Conservation (phyloP, 176 grass and related monocot species). For the Oryza brachyantha region DNA sequence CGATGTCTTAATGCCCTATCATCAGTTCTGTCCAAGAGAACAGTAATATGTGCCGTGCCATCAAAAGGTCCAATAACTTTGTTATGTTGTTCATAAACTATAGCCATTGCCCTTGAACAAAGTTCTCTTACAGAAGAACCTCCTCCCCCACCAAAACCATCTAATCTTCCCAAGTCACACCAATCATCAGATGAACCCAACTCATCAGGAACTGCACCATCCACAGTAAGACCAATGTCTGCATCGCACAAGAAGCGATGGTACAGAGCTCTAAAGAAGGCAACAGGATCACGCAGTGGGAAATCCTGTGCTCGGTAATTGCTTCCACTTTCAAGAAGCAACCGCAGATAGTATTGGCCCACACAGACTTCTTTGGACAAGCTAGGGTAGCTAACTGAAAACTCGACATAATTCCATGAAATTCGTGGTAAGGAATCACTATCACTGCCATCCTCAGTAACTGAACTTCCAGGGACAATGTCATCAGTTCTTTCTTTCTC, state of each 20-base stretch:
- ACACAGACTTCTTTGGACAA: conserved; percentile 99
- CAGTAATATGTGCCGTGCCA: conserved; percentile 91
- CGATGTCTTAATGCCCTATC: conserved; percentile 91
- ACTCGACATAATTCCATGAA: conserved; percentile 99
- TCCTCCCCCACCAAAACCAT: conserved; percentile 98
- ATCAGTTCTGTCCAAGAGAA: conserved; percentile 94
- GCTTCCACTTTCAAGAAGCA: conserved; percentile 91
- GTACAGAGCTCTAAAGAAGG: conserved; percentile 96
- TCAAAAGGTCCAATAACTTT: conserved; percentile 93
- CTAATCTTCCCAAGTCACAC: conserved; percentile 98
- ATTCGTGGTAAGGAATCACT: conserved; percentile 76
- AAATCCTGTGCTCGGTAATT: conserved; percentile 76
- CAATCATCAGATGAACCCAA: conserved; percentile 96
- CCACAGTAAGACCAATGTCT: conserved; percentile 92
- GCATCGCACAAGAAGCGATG: conserved; percentile 98
- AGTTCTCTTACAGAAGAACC: conserved; percentile 95
- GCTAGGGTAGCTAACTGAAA: conserved; percentile 84
- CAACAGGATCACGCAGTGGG: conserved; percentile 91
- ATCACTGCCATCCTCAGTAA: conserved; percentile 52
- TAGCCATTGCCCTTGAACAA: conserved; percentile 96
- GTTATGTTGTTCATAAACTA: conserved; percentile 98
- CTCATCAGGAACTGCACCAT: conserved; percentile 97
- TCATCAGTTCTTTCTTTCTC: conserved; percentile 97
- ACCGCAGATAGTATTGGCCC: conserved; percentile 88
- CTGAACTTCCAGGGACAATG: conserved; percentile 70